Base-by-base conservation (phyloP, 305 asterid species). In the Fraxinus greggii region DNA sequence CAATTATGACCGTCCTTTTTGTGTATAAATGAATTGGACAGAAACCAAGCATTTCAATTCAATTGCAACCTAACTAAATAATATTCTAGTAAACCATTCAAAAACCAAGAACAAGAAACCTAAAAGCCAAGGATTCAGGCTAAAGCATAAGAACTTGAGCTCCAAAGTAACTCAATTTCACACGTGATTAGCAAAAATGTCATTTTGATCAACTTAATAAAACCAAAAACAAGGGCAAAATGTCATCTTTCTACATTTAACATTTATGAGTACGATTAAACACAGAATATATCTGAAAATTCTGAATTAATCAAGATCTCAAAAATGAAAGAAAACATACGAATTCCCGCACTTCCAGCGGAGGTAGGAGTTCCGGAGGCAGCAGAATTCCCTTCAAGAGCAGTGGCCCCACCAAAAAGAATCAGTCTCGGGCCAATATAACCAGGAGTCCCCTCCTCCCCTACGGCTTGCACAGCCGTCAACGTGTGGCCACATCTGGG, bases 331-430 rank as follows among this genome's bases (percentile, higher is more conserved):
- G 78, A 76, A 84, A 83, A 85, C 98, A 45, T 97, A 97, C 99
- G 89, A 82, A 97, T 97, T 89, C 98, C 99, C 7, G 98, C 98
- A 83, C 97, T 93, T 89, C 98, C 99, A 12, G 98, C 98, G 6
- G 99, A 93, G 13, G 99, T 85, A 61, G 99, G 99, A 76, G 99
- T 91, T 80, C 98, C 98, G 2, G 97, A 85, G 67, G 91, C 93
- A 28, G 90, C 96, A 42, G 98, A 92, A 89, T 97, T 97, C 82
- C 99, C 99, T 86, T 96, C 98, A 36, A 97, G 92, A 5, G 99
- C 98, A 2, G 99, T 97, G 65, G 99, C 99, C 73, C 99, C 98
- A 54, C 99, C 99, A 36, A 94, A 94, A 32, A 97, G 89, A 90
- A 97, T 89, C 77, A 97, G 85, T 78, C 98, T 90, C 13, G 97